A percentile compares a stretch with the other conserved stretches of the same genome.
phyloP scores from a whole-genome alignment of 805 yeast genomes.

The Saturnispora diversa region DNA sequence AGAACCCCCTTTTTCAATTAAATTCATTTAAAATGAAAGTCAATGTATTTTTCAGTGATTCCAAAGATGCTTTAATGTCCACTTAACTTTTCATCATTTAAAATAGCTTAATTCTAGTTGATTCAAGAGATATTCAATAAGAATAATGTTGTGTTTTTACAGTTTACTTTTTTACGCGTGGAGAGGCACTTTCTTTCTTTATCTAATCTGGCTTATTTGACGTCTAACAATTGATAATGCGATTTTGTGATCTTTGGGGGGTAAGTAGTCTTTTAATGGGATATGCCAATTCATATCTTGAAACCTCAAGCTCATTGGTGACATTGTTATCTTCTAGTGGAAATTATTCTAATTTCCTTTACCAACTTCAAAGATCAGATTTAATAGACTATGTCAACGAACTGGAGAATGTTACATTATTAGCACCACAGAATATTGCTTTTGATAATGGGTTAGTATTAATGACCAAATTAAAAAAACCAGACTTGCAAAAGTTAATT shows the following conservation, averaged over 20 bases:
- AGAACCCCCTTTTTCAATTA: background rate
- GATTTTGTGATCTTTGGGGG: slow-evolving; percentile 6
- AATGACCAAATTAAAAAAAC: slow-evolving; percentile 11
- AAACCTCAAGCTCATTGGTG: slow-evolving; percentile 40
- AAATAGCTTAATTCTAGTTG: too few relatives aligned
- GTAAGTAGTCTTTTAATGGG: background rate
- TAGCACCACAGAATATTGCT: slow-evolving; percentile 79
- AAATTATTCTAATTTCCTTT: slow-evolving; percentile 57
- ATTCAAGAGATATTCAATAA: too few relatives aligned
- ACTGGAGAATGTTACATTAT: slow-evolving; percentile 55
- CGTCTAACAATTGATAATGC: too few relatives aligned
- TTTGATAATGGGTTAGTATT: too few relatives aligned
- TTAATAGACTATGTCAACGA: slow-evolving; percentile 54
- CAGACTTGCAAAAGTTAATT: slow-evolving; percentile 27
- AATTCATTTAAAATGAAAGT: background rate
- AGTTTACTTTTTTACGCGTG: too few relatives aligned
- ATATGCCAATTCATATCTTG: slow-evolving; percentile 15
- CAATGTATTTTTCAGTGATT: too few relatives aligned
- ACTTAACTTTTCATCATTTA: too few relatives aligned
- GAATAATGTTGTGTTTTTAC: too few relatives aligned
- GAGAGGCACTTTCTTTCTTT: background rate
- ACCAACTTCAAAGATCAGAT: slow-evolving; percentile 53
- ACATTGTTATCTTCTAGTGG: slow-evolving; percentile 63
- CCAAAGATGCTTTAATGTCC: too few relatives aligned
- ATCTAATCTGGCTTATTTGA: too few relatives aligned